These are phyloP conservation scores for Capsicum rhomboideum DNA, from an alignment of 257 asterid species.

Conservation along the genomic window DNA sequence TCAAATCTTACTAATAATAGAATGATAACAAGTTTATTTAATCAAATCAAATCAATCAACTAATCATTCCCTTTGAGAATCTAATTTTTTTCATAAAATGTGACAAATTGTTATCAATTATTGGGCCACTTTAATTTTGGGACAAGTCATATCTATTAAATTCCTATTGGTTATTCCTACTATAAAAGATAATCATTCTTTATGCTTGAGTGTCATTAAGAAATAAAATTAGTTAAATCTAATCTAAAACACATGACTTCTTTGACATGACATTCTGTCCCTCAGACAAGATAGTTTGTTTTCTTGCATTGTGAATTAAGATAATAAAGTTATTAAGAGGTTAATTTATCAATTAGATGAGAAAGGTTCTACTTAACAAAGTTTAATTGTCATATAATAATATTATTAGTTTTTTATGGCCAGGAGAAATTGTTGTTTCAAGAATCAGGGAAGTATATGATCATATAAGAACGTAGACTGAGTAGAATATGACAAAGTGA, in stretches of 20 bases:
- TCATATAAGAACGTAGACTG: not conserved
- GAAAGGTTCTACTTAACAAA: not conserved
- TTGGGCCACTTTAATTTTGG: not conserved
- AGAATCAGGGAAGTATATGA: not conserved
- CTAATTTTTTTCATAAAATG: not conserved
- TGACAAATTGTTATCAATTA: not conserved
- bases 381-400: not conserved
- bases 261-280: not conserved
- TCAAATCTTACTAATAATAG: not conserved
- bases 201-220: not conserved
- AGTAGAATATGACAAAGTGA: no score
- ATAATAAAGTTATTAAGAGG: not conserved
- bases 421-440: not conserved
- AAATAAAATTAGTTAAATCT: not conserved
- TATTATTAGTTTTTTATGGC: not conserved
- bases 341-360: not conserved
- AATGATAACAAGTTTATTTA: not conserved
- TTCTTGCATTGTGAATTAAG: not conserved
- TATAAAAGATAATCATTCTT: not conserved
- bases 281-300: not conserved
- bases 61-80: conserved; percentile 18
- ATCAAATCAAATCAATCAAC: conserved; percentile 20
- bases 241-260: conserved; percentile 1
- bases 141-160: not conserved
- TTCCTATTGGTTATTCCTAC: not conserved